phyloP scores from a whole-genome alignment of 2,329 filamentous ascomycete species.

The Saccharata proteae region DNA sequence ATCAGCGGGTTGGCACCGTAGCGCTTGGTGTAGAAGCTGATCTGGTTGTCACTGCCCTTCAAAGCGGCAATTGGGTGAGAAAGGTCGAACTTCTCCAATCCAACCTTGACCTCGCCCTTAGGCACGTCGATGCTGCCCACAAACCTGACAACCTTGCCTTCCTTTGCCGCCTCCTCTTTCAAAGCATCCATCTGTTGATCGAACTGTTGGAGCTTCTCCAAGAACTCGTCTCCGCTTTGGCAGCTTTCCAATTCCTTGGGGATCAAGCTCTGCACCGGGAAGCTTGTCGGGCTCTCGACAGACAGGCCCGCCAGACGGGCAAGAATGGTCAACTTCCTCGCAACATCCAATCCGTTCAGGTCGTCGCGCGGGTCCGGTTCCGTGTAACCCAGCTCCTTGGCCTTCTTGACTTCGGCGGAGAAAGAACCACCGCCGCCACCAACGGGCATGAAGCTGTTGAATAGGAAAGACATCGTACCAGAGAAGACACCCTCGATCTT shows the following conservation, averaged over 20 bases:
- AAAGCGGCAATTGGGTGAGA: constrained; percentile 86
- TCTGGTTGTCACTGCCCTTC: constrained; percentile 97
- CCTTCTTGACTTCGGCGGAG: constrained; percentile 83
- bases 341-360: constrained; percentile 78
- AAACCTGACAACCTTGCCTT: constrained; percentile 87
- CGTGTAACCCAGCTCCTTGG: constrained; percentile 85
- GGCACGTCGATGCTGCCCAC: constrained; percentile 85
- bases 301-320: constrained; percentile 73
- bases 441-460: constrained; percentile 89
- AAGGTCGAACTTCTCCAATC: constrained; percentile 70
- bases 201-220: constrained; percentile 66
- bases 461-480: constrained; percentile 94
- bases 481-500: constrained; percentile 97
- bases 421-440: constrained; percentile 67
- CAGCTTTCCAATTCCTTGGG: constrained; percentile 72
- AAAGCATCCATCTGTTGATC: constrained; percentile 82
- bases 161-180: constrained; percentile 71
- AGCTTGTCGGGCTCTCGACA: constrained; percentile 72
- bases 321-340: constrained; percentile 91
- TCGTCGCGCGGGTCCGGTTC: constrained; percentile 81
- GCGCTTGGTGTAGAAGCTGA: constrained; percentile 94
- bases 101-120: constrained; percentile 77
- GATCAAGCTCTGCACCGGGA: constrained; percentile 90
- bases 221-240: constrained; percentile 71
- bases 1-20: constrained; percentile 88